Percentiles rank a stretch among this genome's conserved stretches.
These are phyloP conservation scores for Sporothrix phasma DNA, from an alignment of 2,329 filamentous ascomycete genomes.

Conservation along the genomic window DNA sequence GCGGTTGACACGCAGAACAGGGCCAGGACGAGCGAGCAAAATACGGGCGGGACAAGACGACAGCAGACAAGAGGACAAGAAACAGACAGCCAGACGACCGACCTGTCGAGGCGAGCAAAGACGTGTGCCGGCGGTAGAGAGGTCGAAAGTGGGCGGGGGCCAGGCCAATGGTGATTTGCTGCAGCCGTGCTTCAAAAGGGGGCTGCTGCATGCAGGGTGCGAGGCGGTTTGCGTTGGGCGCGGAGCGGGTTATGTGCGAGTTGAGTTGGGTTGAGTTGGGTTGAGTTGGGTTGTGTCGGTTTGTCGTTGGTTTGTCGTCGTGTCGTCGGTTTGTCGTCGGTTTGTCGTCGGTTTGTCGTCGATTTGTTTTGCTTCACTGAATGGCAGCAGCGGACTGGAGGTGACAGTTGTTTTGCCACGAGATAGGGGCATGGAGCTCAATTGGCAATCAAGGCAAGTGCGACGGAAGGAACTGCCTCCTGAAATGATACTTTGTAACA, in stretches of 20 bases:
- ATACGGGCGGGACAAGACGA: not conserved
- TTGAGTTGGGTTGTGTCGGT: too few relatives aligned
- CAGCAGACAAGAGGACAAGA: not conserved
- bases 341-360: not conserved
- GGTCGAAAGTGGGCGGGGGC: conserved; percentile 14
- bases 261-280: not conserved
- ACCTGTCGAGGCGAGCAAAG: not conserved
- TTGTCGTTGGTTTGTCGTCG: not conserved
- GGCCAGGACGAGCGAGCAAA: not conserved
- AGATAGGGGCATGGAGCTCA: not conserved
- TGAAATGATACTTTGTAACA: not conserved
- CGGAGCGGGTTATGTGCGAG: not conserved
- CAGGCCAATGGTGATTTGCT: conserved; percentile 14
- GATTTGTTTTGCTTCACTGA: not conserved
- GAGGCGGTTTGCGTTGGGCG: conserved; percentile 10
- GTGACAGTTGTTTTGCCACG: not conserved
- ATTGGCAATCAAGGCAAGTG: not conserved
- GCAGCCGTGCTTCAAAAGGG: not conserved
- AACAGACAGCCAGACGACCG: not conserved
- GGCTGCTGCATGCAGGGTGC: conserved; percentile 11
- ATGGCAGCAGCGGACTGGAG: not conserved
- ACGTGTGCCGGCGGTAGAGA: not conserved
- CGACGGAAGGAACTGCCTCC: not conserved
- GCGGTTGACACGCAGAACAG: not conserved
- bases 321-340: too few relatives aligned